phyloP scores from a whole-genome alignment of 2,329 filamentous ascomycete species.

The Botrytis elliptica region DNA sequence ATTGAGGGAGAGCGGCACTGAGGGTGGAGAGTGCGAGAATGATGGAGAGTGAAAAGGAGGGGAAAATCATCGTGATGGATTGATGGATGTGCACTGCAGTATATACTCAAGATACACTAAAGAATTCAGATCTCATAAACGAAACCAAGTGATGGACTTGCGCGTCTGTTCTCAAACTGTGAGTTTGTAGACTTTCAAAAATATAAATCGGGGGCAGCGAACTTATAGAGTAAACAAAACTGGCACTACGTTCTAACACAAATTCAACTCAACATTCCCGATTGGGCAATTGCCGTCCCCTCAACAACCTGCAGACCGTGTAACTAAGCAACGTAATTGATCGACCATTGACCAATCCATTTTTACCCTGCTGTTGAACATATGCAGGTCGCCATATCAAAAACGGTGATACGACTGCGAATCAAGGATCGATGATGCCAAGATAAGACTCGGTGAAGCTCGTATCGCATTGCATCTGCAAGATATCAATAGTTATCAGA shows the following conservation, averaged over 20 bases:
- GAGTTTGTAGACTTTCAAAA: background rate
- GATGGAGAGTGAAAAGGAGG: background rate
- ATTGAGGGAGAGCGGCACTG: background rate
- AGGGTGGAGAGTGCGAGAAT: background rate
- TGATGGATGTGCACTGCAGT: background rate
- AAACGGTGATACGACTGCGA: background rate
- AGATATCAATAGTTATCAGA: slow-evolving; percentile 2
- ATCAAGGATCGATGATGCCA: background rate
- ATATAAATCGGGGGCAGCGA: background rate
- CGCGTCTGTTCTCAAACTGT: no score
- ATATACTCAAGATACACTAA: background rate
- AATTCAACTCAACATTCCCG: background rate
- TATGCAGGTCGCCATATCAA: background rate
- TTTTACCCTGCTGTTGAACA: background rate
- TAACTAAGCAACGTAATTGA: background rate
- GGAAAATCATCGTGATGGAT: background rate
- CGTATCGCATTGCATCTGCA: background rate
- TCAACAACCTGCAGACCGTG: background rate
- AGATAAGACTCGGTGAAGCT: background rate
- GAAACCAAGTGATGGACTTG: background rate
- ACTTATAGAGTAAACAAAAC: background rate
- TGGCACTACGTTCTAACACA: background rate
- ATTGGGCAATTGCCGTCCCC: background rate
- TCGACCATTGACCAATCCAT: background rate
- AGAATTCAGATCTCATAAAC: background rate